phyloP scores from a whole-genome alignment of 352 stramenopile genomes.

The Phytophthora boehmeriae region DNA sequence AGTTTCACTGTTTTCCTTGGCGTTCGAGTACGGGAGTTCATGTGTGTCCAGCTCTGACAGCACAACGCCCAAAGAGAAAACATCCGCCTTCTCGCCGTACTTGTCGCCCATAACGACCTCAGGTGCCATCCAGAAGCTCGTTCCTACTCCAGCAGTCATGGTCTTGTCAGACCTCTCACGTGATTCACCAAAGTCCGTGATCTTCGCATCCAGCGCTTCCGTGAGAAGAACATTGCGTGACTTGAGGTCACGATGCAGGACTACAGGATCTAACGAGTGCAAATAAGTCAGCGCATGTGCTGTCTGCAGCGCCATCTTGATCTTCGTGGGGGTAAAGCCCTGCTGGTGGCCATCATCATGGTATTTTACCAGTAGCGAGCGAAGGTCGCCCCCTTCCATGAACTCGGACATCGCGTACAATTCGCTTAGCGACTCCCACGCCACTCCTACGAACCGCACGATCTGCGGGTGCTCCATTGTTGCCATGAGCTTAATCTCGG shows the following conservation, averaged over 20 bases:
- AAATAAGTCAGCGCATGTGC: conserved; percentile 53
- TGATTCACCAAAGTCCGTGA: conserved; percentile 52
- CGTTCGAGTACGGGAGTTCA: conserved; percentile 39
- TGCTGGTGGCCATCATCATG: conserved; percentile 9
- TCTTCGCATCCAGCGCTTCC: conserved; percentile 34
- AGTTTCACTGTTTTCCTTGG: conserved; percentile 32
- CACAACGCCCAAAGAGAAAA: conserved; percentile 53
- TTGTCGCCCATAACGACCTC: conserved; percentile 38
- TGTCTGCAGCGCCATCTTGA: conserved; percentile 47
- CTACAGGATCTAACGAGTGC: conserved; percentile 41
- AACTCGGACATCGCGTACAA: conserved; percentile 51
- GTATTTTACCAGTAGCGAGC: conserved; percentile 33
- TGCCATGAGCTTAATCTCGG: conserved; percentile 49
- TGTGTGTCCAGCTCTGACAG: conserved; percentile 49
- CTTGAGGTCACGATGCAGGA: conserved; percentile 74
- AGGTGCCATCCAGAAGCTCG: conserved; percentile 45
- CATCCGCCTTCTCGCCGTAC: conserved; percentile 37
- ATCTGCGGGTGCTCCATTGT: conserved; percentile 51
- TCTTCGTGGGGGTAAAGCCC: conserved; percentile 39
- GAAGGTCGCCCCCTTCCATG: conserved; percentile 52
- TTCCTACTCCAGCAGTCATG: conserved; percentile 46
- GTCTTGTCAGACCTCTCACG: conserved; percentile 22
- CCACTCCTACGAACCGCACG: conserved; percentile 47
- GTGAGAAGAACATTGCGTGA: conserved; percentile 72
- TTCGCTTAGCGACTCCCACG: conserved; percentile 52